phyloP scores from a whole-genome alignment of 116 monocot species.

The Cymodocea nodosa region DNA sequence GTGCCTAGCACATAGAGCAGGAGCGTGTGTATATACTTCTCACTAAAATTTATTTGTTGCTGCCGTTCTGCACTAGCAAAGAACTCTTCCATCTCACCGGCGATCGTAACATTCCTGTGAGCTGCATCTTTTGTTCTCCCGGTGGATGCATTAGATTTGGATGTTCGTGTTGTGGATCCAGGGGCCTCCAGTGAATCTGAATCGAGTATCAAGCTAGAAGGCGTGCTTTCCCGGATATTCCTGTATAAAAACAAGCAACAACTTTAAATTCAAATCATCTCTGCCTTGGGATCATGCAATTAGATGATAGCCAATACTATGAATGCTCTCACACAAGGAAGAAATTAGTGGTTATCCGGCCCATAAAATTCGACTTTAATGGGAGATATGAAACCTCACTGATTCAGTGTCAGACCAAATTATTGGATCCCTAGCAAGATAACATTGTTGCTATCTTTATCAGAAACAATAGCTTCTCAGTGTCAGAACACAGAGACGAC shows the following conservation, averaged over 20 bases:
- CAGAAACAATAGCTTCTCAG: neutral
- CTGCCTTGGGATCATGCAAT: neutral
- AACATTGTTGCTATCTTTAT: neutral
- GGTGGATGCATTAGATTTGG: neutral
- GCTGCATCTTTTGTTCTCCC: neutral
- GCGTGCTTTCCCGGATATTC: constrained; percentile 2
- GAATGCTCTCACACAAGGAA: neutral
- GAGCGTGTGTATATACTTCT: constrained; percentile 7
- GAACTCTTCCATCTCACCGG: constrained; percentile 22
- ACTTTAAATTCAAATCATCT: too few relatives aligned
- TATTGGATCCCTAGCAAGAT: neutral
- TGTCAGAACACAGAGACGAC: neutral
- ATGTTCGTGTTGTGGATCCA: neutral
- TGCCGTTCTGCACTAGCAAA: constrained; percentile 17
- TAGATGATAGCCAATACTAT: neutral
- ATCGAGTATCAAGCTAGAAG: constrained; percentile 7
- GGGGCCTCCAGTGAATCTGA: neutral
- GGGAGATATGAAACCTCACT: neutral
- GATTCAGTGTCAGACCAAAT: neutral
- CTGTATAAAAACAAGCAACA: neutral
- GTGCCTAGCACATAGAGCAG: neutral
- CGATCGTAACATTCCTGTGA: neutral
- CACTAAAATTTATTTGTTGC: constrained; percentile 11
- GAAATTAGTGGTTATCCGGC: neutral
- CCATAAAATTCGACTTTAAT: neutral